These are phyloP conservation scores for Hymenoscyphus scutula DNA, from an alignment of 2,329 filamentous ascomycete genomes.

Conservation along the genomic window DNA sequence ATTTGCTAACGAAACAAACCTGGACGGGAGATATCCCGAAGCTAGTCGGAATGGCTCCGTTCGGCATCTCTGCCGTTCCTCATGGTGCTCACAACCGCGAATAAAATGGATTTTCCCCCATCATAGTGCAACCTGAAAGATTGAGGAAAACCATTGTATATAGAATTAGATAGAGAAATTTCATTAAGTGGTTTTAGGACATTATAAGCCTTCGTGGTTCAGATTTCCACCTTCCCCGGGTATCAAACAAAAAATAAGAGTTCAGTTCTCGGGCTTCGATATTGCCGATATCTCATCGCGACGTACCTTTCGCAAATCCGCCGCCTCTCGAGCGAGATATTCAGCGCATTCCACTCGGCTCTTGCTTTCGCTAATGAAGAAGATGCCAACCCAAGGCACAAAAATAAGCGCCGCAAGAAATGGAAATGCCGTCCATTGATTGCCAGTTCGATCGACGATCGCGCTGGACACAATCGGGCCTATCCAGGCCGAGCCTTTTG, in stretches of 20 bases:
- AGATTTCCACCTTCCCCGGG: not conserved
- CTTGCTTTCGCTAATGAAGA: slow-evolving; percentile 34
- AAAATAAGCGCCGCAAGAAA: slow-evolving; percentile 33
- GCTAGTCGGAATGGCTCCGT: not conserved
- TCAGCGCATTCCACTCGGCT: slow-evolving; percentile 33
- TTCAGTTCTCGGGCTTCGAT: not conserved
- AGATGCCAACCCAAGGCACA: slow-evolving; percentile 33
- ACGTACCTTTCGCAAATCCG: slow-evolving; percentile 26
- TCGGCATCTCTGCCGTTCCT: not conserved
- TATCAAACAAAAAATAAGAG: not conserved
- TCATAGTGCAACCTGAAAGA: too few species aligned
- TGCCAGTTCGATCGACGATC: slow-evolving; percentile 33
- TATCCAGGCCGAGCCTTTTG: slow-evolving; percentile 35
- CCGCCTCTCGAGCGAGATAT: slow-evolving; percentile 31
- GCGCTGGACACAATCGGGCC: slow-evolving; percentile 35
- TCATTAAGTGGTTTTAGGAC: not conserved
- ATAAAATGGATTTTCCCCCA: not conserved
- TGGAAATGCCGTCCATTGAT: slow-evolving; percentile 33
- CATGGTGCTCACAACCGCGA: too few species aligned
- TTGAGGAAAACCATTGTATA: too few species aligned
- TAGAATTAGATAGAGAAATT: not conserved
- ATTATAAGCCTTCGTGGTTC: not conserved
- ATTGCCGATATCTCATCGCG: not conserved
- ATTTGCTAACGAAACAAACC: not conserved
- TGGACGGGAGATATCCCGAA: not conserved